Base-by-base conservation (phyloP, 805 yeast genomes). In the Candida michaelii region DNA sequence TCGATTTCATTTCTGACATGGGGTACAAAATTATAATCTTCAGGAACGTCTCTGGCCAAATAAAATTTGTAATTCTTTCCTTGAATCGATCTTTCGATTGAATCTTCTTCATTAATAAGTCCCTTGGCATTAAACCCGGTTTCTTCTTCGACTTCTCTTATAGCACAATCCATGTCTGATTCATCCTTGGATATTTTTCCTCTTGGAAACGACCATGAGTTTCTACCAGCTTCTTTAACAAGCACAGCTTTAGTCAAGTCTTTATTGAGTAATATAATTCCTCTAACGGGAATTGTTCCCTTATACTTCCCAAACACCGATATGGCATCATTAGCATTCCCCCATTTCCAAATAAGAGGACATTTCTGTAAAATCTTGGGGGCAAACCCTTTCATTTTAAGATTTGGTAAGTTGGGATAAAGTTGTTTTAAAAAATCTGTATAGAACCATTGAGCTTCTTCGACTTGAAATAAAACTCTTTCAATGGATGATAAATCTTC, bases 391-490 rank as follows among this genome's bases (percentile, higher is more conserved):
- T 84, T 85, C 78, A 89, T 81, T 56, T 83, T 85, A 71, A 90
- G 66, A 2, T 77, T 59, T 1, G 97, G 98, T 45, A 91, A 71
- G 24, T 73, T 62, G 3, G 93, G 90, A 59, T 89, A 85, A 53
- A 83, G 65, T 27, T 76, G 77, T 27, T 90, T 76, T 10, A 84
- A 73, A 54, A 84, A 90, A 63, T 93, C 99, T 38, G 85, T 77
- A 63, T 90, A 93, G 59, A 86, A 93, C 99, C 99, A 93, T 53
- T 89, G 97, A 2, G 99, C 99, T 63, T 93, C 98, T 69, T 93
- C 99, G 31, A 93, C 83, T 60, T 90, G 96, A 67, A 93, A 93
- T 56, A 89, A 79, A 18, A 90, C 85, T 57, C 99, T 74, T 47
- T 67, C 91, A 21, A 82, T 76, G 12, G 90, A 77, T 25, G 93